Evolutionary conservation across 495 filamentous ascomycete species (phyloP).

Genomic region (Penicillium malachiteum): DNA sequence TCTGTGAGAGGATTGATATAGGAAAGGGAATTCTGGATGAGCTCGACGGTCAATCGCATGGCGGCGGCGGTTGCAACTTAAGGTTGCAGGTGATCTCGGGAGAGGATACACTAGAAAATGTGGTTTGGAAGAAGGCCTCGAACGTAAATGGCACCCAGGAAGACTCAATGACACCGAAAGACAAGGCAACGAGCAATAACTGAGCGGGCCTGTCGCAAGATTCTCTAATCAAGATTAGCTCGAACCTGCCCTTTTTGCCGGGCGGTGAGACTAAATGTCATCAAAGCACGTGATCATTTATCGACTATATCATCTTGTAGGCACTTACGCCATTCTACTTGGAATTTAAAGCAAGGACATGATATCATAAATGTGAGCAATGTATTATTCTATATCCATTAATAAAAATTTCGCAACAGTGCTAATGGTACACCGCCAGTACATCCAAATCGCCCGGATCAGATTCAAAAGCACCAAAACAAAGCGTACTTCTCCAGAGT

Average conservation of each 20-base stretch:
- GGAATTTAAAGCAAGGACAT: background rate
- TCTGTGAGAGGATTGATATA: slow-evolving; percentile 98
- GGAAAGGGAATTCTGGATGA: slow-evolving; percentile 85
- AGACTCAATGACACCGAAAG: slow-evolving; percentile 1
- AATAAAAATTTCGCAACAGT: slow-evolving; percentile 10
- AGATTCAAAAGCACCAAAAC: slow-evolving; percentile 21
- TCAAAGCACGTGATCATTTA: too few species aligned
- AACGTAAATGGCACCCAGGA: background rate
- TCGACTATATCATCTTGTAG: too few species aligned
- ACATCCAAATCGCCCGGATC: slow-evolving; percentile 25
- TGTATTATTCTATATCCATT: slow-evolving; percentile 32
- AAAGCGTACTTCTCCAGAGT: slow-evolving; percentile 31
- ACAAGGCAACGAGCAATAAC: slow-evolving; percentile 12
- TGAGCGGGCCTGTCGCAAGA: slow-evolving; percentile 19
- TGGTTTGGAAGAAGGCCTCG: background rate
- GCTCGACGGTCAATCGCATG: slow-evolving; percentile 94
- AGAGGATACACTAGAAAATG: background rate
- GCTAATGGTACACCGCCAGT: slow-evolving; percentile 27
- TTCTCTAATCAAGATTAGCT: slow-evolving; percentile 23
- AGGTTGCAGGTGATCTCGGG: too few species aligned
- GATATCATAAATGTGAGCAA: slow-evolving; percentile 3
- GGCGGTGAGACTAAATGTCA: slow-evolving; percentile 14
- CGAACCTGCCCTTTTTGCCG: slow-evolving; percentile 28
- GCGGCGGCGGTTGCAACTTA: slow-evolving; percentile 24
- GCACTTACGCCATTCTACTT: too few species aligned